Evolutionary conservation across 345 rosid genomes (phyloP), one percentile per base, ranked within the genome.

Genomic region (Mercurialis annua): DNA sequence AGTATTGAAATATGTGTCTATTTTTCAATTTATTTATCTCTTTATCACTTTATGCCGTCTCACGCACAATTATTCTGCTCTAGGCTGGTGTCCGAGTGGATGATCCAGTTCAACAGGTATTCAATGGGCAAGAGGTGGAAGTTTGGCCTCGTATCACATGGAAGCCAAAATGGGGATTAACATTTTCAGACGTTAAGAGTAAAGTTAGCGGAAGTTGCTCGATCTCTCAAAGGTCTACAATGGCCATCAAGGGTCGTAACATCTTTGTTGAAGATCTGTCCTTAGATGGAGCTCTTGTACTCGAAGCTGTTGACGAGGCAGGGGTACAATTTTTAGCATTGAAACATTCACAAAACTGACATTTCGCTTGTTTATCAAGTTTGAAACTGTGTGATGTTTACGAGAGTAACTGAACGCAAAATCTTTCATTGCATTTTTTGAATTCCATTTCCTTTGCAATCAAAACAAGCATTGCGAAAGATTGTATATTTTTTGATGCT

Each of bases 91-190:
- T 81, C 50, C 79, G 79, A 79, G 81, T 90, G 14, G 91, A 64
- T 66, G 87, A 84, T 73, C 96, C 98, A 26, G 81, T 82, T 51
- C 62, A 47, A 29, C 77, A 78, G 64, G 87, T 85, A 53, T 86
- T 89, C 74, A 94, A 84, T 38, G 95, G 90, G 8, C 99, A 94
- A 83, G 96, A 89, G 68, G 95, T 93, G 58, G 97, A 93, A 82
- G 89, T 89, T 49, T 93, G 97, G 97, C 85, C 98, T 40, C 90
- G 87, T 17, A 75, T 94, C 68, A 72, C 78, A 44, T 91, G 97
- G 99, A 86, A 85, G 68, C 92, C 97, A 30, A 86, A 83, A 73
- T 94, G 99, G 99, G 97, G 92, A 55, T 58, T 86, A 68, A 81
- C 89, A 40, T 91, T 89, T 74, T 63, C 87, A 12, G 96, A 89